Percentiles rank a stretch among this genome's conserved stretches.
Evolutionary conservation across 1,284 basidiomycete species (phyloP).

Genomic region (Moniliophthora roreri): DNA sequence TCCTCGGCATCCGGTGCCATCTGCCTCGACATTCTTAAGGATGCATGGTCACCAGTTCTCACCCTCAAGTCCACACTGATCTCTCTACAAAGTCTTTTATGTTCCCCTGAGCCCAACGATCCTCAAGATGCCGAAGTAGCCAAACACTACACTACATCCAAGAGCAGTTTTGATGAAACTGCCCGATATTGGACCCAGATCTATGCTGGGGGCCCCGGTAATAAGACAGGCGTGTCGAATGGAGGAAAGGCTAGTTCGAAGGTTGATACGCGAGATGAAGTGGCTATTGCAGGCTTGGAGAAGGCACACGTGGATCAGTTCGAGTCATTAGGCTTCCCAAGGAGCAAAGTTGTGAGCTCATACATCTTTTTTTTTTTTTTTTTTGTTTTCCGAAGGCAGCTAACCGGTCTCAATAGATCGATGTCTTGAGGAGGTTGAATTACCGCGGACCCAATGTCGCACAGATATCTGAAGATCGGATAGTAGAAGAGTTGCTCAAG

Average conservation of each 20-base stretch:
- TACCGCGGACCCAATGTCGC: slow-evolving; percentile 74
- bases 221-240: slow-evolving; percentile 33
- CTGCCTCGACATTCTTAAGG: slow-evolving; percentile 81
- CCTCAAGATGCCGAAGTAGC: slow-evolving; percentile 99
- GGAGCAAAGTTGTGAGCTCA: slow-evolving; percentile 71
- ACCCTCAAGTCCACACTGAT: slow-evolving; percentile 97
- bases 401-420: slow-evolving; percentile 53
- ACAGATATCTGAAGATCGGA: slow-evolving; percentile 46
- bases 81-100: slow-evolving; percentile 93
- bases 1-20: slow-evolving; percentile 92
- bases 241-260: slow-evolving; percentile 26
- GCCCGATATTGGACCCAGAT: slow-evolving; percentile 93
- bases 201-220: slow-evolving; percentile 75
- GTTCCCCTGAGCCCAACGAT: slow-evolving; percentile 94
- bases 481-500: slow-evolving; percentile 51
- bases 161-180: slow-evolving; percentile 86
- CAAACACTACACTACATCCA: slow-evolving; percentile 92
- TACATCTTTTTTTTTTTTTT: slow-evolving; percentile 7
- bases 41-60: slow-evolving; percentile 91
- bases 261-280: slow-evolving; percentile 47
- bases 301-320: slow-evolving; percentile 75
- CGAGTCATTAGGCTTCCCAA: slow-evolving; percentile 71
- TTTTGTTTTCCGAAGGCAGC: slow-evolving; percentile 4
- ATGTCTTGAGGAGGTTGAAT: slow-evolving; percentile 85
- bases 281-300: slow-evolving; percentile 76